These are phyloP conservation scores for Phlyctochytrium bullatum DNA, from an alignment of 192 early-diverging fungal genomes.

Conservation along the genomic window DNA sequence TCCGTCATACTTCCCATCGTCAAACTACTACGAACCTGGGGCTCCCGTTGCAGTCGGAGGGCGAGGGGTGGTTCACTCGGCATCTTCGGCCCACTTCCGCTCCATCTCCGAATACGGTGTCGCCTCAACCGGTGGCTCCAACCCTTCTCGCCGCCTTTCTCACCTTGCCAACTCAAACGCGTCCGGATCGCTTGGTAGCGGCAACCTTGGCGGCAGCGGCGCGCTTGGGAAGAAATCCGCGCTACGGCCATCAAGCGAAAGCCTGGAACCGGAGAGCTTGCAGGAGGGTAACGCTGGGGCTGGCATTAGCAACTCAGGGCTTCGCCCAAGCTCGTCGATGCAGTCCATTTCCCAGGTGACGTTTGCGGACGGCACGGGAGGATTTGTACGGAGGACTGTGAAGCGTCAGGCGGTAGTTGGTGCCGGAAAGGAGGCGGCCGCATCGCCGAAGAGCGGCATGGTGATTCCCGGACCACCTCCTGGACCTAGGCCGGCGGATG, in stretches of 20 bases:
- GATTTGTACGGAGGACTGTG: not conserved
- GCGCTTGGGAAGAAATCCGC: too few relatives aligned
- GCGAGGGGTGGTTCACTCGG: too few relatives aligned
- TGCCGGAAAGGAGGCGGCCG: not conserved
- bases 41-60: too few relatives aligned
- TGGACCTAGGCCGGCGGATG: not conserved
- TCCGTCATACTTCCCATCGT: too few relatives aligned
- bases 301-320: not conserved
- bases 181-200: too few relatives aligned
- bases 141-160: too few relatives aligned
- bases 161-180: not conserved
- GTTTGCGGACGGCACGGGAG: not conserved
- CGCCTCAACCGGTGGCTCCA: too few relatives aligned
- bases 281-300: not conserved
- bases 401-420: not conserved
- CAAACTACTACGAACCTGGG: too few relatives aligned
- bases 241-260: not conserved
- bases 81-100: too few relatives aligned
- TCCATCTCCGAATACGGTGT: not conserved
- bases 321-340: not conserved
- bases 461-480: not conserved
- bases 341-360: not conserved
- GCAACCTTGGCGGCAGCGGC: too few relatives aligned
- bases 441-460: not conserved
- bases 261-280: not conserved